Percentiles rank a stretch among this genome's conserved stretches.
Conservation (phyloP, 371 early-diverging fungal genomes). For the Mucor circinelloides region DNA sequence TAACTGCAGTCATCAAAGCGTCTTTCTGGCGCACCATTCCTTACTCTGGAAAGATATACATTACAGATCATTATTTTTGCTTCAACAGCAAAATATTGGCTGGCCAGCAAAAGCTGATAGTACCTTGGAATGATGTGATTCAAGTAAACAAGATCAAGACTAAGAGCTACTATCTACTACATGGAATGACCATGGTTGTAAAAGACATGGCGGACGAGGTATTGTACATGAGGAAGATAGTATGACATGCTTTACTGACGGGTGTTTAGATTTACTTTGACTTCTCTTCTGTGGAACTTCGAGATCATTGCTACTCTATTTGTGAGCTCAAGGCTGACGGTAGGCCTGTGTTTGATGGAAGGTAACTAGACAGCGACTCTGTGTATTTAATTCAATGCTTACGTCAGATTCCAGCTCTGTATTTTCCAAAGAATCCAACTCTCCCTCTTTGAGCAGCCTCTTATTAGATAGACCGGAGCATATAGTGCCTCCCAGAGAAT, state of each 20-base stretch:
- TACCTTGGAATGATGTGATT: conserved; percentile 44
- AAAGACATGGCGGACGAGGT: conserved; percentile 44
- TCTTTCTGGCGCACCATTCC: conserved; percentile 53
- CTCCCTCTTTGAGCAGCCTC: conserved; percentile 17
- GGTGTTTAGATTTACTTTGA: conserved; percentile 41
- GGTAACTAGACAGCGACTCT: conserved; percentile 2
- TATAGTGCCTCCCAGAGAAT: conserved; percentile 34
- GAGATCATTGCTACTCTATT: conserved; percentile 33
- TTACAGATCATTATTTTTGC: conserved; percentile 65
- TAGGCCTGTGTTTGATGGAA: neutral
- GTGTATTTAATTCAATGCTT: neutral
- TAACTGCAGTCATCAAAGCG: conserved; percentile 28
- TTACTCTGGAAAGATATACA: conserved; percentile 62
- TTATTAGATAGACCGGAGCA: conserved; percentile 30
- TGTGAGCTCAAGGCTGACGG: conserved; percentile 18
- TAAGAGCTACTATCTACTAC: conserved; percentile 34
- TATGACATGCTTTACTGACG: neutral
- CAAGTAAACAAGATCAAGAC: conserved; percentile 29
- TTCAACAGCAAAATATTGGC: conserved; percentile 65
- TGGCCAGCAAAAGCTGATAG: conserved; percentile 53
- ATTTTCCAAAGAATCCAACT: conserved; percentile 15
- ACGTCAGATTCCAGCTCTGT: conserved; percentile 7
- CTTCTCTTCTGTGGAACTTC: conserved; percentile 32
- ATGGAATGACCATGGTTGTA: conserved; percentile 34
- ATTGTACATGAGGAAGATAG: neutral